Conservation (phyloP, 257 asterid genomes). For the Thymus quinquecostatus region DNA sequence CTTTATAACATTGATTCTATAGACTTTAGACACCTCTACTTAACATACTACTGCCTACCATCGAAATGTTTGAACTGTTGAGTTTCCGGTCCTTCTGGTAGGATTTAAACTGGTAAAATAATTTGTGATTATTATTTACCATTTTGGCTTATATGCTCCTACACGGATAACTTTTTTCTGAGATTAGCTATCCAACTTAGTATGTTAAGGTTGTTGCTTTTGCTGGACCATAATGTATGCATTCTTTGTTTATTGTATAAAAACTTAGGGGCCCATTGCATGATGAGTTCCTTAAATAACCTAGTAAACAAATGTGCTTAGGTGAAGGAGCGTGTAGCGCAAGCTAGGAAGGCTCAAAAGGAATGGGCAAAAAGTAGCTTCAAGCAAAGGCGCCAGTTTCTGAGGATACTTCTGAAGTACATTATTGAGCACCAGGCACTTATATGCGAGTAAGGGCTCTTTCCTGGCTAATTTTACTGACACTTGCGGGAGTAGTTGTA, state of each 20-base stretch:
- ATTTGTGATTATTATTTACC: constrained; percentile 16
- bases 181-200: constrained; percentile 15
- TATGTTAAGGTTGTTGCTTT: constrained; percentile 12
- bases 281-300: constrained; percentile 31
- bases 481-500: neutral
- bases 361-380: constrained; percentile 94
- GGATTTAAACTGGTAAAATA: constrained; percentile 15
- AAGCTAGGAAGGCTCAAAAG: constrained; percentile 89
- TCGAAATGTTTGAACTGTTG: constrained; percentile 17
- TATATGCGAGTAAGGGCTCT: constrained; percentile 88
- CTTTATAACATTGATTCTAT: constrained; percentile 23
- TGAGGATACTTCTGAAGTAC: constrained; percentile 93
- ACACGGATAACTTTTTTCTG: constrained; percentile 5
- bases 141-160: constrained; percentile 16
- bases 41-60: constrained; percentile 10
- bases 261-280: constrained; percentile 8
- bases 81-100: constrained; percentile 8
- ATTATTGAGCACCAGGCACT: constrained; percentile 93
- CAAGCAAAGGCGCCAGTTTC: constrained; percentile 95
- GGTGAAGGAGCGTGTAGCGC: constrained; percentile 93
- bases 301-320: constrained; percentile 36
- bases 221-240: constrained; percentile 25
- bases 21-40: constrained; percentile 4
- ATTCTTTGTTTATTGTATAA: constrained; percentile 11
- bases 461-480: constrained; percentile 6